Evolutionary conservation across 352 stramenopile species (phyloP), one percentile per base, ranked within the genome.

Genomic region (Pythium rhizo-oryzae): DNA sequence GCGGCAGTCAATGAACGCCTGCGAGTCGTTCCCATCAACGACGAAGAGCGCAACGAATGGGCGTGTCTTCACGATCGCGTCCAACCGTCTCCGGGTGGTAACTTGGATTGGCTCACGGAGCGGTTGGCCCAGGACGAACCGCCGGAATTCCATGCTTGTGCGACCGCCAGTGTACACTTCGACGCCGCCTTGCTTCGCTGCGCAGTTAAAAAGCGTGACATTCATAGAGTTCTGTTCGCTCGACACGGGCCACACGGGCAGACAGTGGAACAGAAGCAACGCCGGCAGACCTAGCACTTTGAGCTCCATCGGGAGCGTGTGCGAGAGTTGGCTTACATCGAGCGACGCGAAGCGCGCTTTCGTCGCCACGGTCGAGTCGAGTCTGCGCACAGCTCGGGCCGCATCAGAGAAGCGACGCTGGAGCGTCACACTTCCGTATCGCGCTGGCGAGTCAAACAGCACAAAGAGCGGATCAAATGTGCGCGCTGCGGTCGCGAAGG

Each of bases 131-230:
- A 79, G 60, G 50, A 78, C 69, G 50, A 74, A 82, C 8, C 75
- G 72, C 62, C 79, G 77, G 46, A 84, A 62, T 59, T 82, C 75
- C 37, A 71, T 71, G 67, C 75, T 84, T 5, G 69, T 73, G 13
- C 71, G 60, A 7, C 75, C 72, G 30, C 75, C 75, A 13, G 41
- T 64, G 70, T 84, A 84, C 24, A 64, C 35, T 33, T 76, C 62
- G 18, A 79, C 37, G 6, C 47, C 62, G 23, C 50, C 58, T 18
- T 63, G 55, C 16, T 58, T 52, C 11, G 47, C 41, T 23, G 69
- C 69, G 41, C 75, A 81, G n/a, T 44, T 75, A 30, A 59, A 53
- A 18, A 65, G 51, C 16, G 18, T 62, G 5, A 13, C 47, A 43
- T 63, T 60, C 25, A 59, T 61, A 3, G 39, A 51, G 43, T 43